phyloP scores from a whole-genome alignment of 2,329 filamentous ascomycete species.

The Monosporascus sp. region DNA sequence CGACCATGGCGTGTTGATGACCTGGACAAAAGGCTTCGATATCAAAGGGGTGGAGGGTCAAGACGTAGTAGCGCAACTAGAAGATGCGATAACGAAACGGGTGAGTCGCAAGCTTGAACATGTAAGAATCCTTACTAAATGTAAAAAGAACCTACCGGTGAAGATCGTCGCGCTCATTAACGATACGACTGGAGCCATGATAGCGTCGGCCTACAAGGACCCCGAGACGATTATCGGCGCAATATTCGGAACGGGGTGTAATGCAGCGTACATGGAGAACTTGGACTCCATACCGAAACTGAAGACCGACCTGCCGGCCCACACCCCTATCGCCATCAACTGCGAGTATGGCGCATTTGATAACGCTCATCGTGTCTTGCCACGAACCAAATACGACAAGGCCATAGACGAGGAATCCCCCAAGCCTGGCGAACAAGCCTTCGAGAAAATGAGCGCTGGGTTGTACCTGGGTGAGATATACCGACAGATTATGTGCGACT shows the following conservation, averaged over 20 bases:
- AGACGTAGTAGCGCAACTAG: slow-evolving; percentile 63
- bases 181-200: slow-evolving; percentile 64
- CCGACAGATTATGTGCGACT: slow-evolving; percentile 54
- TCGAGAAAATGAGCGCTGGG: slow-evolving; percentile 72
- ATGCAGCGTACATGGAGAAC: slow-evolving; percentile 73
- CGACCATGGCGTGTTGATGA: slow-evolving; percentile 64
- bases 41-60: slow-evolving; percentile 66
- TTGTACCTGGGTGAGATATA: slow-evolving; percentile 69
- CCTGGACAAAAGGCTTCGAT: slow-evolving; percentile 73
- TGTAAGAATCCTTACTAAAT: too few relatives aligned
- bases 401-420: slow-evolving; percentile 66
- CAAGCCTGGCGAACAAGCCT: slow-evolving; percentile 64
- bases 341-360: slow-evolving; percentile 72
- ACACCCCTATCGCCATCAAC: slow-evolving; percentile 65
- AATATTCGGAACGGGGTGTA: slow-evolving; percentile 74
- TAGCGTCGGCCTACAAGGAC: slow-evolving; percentile 70
- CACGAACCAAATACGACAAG: slow-evolving; percentile 60
- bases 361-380: slow-evolving; percentile 62
- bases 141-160: too few relatives aligned
- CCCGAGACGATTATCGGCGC: slow-evolving; percentile 66
- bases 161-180: too few relatives aligned
- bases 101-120: slow-evolving; percentile 25
- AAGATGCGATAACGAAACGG: slow-evolving; percentile 28
- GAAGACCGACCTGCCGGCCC: slow-evolving; percentile 62
- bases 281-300: slow-evolving; percentile 66